phyloP scores from a whole-genome alignment of 805 yeast species.

The Brettanomyces nanus region DNA sequence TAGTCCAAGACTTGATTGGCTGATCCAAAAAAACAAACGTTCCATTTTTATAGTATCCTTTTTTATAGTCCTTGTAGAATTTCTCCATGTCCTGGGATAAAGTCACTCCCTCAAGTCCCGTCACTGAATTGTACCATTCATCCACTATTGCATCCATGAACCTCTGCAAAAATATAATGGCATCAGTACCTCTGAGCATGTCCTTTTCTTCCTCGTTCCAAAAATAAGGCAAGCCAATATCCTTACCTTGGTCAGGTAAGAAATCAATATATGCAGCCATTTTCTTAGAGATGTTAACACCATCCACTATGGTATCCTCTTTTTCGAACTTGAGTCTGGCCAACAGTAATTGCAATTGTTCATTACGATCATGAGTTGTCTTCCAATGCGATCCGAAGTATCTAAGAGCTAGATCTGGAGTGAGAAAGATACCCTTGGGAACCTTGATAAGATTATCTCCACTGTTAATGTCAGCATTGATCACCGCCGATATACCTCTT shows the following conservation, averaged over 20 bases:
- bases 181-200: slow-evolving; percentile 59
- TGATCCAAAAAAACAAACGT: neutral
- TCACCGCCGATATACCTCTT: slow-evolving; percentile 29
- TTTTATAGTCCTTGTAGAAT: slow-evolving; percentile 17
- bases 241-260: slow-evolving; percentile 33
- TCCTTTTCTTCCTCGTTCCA: slow-evolving; percentile 50
- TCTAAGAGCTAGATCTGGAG: slow-evolving; percentile 27
- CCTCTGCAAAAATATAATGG: slow-evolving; percentile 45
- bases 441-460: slow-evolving; percentile 25
- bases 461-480: slow-evolving; percentile 9
- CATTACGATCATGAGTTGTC: slow-evolving; percentile 19
- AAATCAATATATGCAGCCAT: slow-evolving; percentile 37
- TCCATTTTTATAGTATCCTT: neutral
- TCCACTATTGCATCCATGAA: slow-evolving; percentile 37
- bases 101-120: slow-evolving; percentile 13
- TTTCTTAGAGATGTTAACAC: slow-evolving; percentile 19
- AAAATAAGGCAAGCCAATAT: slow-evolving; percentile 54
- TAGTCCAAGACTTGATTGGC: slow-evolving; percentile 41
- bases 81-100: slow-evolving; percentile 13
- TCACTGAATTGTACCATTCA: slow-evolving; percentile 46
- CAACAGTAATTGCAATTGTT: slow-evolving; percentile 30
- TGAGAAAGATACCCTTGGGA: slow-evolving; percentile 31
- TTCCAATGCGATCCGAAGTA: slow-evolving; percentile 16
- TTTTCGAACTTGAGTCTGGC: slow-evolving; percentile 34
- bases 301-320: slow-evolving; percentile 10